Conservation (phyloP, 179 eudicot species). For the Amaranthus tricolor region DNA sequence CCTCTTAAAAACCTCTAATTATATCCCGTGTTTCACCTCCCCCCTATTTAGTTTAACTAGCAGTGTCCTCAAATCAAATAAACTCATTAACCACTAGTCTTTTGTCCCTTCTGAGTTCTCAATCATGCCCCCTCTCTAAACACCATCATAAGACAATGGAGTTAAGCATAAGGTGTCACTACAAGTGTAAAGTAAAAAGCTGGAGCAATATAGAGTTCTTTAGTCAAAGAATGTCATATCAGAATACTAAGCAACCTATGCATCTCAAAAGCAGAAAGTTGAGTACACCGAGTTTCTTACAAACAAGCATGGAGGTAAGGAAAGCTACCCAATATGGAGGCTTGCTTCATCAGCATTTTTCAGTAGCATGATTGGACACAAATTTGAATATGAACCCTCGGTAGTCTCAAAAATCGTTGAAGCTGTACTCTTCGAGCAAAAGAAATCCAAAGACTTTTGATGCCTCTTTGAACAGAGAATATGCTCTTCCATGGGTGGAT, state of each 20-base stretch:
- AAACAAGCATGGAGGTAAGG: background rate
- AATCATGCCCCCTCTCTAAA: background rate
- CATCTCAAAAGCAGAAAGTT: background rate
- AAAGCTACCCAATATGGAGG: slow-evolving; percentile 48
- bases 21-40: background rate
- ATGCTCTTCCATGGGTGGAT: slow-evolving; percentile 71
- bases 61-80: background rate
- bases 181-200: background rate
- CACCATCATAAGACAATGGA: background rate
- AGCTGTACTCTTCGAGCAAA: slow-evolving; percentile 42
- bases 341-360: slow-evolving; percentile 41
- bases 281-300: background rate
- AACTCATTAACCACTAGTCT: too few relatives aligned
- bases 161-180: background rate
- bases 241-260: background rate
- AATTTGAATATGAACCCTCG: slow-evolving; percentile 34
- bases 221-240: background rate
- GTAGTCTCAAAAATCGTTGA: slow-evolving; percentile 20
- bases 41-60: background rate
- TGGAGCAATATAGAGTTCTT: background rate
- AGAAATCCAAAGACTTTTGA: slow-evolving; percentile 44
- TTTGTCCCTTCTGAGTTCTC: background rate
- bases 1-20: background rate
- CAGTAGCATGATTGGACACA: slow-evolving; percentile 67
- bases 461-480: slow-evolving; percentile 60